A percentile compares a stretch with the other conserved stretches of the same genome.
These are phyloP conservation scores for Stachybotrys chlorohalonatus DNA, from an alignment of 2,329 filamentous ascomycete genomes.

Conservation along the genomic window DNA sequence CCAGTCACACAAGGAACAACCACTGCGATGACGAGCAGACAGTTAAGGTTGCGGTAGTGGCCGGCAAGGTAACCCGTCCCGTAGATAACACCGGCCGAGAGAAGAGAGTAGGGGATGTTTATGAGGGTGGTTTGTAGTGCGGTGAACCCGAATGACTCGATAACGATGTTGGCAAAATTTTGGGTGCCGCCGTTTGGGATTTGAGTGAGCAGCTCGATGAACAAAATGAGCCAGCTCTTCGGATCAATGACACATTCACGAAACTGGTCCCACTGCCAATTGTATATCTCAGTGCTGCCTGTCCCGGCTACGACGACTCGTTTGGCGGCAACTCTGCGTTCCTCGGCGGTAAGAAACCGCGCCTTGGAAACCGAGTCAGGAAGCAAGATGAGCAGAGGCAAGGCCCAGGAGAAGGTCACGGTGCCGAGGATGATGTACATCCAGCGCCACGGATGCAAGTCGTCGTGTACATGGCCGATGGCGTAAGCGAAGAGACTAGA, in stretches of 20 bases:
- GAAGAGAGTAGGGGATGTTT: constrained; percentile 49
- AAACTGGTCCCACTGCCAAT: constrained; percentile 42
- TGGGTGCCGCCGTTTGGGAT: constrained; percentile 56
- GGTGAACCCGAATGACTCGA: constrained; percentile 46
- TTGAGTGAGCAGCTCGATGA: constrained; percentile 41
- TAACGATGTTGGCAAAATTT: constrained; percentile 48
- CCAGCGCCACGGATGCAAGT: constrained; percentile 43
- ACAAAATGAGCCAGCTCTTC: constrained; percentile 51
- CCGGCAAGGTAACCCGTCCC: constrained; percentile 42
- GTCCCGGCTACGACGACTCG: constrained; percentile 41
- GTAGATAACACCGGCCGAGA: constrained; percentile 37
- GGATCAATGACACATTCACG: constrained; percentile 45
- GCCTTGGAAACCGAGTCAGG: constrained; percentile 47
- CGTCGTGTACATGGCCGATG: constrained; percentile 41
- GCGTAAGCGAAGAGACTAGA: constrained; percentile 45
- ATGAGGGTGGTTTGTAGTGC: constrained; percentile 45
- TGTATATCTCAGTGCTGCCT: constrained; percentile 36
- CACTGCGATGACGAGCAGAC: constrained; percentile 39
- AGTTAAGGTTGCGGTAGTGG: constrained; percentile 40
- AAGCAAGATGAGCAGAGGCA: constrained; percentile 37
- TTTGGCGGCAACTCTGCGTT: constrained; percentile 37
- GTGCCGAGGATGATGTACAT: constrained; percentile 48
- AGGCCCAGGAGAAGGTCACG: constrained; percentile 40
- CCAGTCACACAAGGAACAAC: constrained; percentile 43
- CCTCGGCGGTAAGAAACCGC: constrained; percentile 44